phyloP scores from a whole-genome alignment of 1,284 basidiomycete species.

The Cryptococcus sp. region DNA sequence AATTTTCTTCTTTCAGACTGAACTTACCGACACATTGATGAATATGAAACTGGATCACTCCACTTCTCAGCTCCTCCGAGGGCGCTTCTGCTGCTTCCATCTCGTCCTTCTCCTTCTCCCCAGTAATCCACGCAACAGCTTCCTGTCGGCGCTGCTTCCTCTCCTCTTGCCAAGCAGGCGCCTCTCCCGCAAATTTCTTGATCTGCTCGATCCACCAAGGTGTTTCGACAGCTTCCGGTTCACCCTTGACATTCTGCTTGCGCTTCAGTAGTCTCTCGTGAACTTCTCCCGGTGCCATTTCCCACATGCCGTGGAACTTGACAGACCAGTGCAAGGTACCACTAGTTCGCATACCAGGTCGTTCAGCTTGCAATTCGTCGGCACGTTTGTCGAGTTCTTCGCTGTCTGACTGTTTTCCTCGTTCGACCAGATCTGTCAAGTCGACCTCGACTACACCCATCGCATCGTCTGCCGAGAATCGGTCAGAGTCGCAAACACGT shows the following conservation, averaged over 20 bases:
- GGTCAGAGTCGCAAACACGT: slow-evolving; percentile 47
- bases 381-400: slow-evolving; percentile 23
- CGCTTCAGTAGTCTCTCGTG: slow-evolving; percentile 12
- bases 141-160: slow-evolving; percentile 38
- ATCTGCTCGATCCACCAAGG: slow-evolving; percentile 37
- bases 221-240: slow-evolving; percentile 9
- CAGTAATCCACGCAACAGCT: slow-evolving; percentile 41
- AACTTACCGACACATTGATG: slow-evolving; percentile 41
- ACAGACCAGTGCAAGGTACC: slow-evolving; percentile 42
- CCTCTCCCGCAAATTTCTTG: slow-evolving; percentile 13
- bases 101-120: slow-evolving; percentile 42
- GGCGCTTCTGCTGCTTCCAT: slow-evolving; percentile 42
- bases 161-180: slow-evolving; percentile 39
- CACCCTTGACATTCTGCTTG: slow-evolving; percentile 8
- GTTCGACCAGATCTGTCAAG: slow-evolving; percentile 43
- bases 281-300: slow-evolving; percentile 33
- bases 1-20: background rate
- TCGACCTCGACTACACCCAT: slow-evolving; percentile 49
- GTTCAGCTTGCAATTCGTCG: slow-evolving; percentile 28
- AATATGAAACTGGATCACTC: slow-evolving; percentile 45
- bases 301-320: slow-evolving; percentile 43
- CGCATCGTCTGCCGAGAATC: slow-evolving; percentile 50
- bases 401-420: slow-evolving; percentile 8
- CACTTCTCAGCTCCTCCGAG: slow-evolving; percentile 30
- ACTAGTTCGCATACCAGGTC: slow-evolving; percentile 33